These are phyloP conservation scores for Cyathus striatus DNA, from an alignment of 768 basidiomycete genomes.

Conservation along the genomic window DNA sequence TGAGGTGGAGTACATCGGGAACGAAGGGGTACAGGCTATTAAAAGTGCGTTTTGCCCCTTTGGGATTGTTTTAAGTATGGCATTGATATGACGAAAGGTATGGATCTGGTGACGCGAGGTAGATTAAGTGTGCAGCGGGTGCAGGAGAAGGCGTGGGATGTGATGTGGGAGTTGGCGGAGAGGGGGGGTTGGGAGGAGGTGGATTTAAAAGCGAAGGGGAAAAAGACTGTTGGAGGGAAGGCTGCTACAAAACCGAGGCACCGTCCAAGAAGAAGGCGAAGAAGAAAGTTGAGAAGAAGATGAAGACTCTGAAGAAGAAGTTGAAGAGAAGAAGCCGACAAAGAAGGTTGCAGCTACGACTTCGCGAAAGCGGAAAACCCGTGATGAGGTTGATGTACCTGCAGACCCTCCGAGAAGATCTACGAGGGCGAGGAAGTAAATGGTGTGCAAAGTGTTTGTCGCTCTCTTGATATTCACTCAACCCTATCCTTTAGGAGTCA, in stretches of 20 bases:
- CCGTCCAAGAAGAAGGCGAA: not conserved
- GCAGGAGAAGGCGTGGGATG: conserved; percentile 56
- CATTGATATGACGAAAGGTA: conserved; percentile 34
- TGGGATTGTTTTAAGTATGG: not conserved
- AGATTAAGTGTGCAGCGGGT: conserved; percentile 88
- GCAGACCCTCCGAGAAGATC: conserved; percentile 7
- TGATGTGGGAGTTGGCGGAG: conserved; percentile 54
- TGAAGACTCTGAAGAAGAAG: not conserved
- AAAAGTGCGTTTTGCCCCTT: conserved; percentile 39
- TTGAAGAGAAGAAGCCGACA: conserved; percentile 3
- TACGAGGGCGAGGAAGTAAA: conserved; percentile 10
- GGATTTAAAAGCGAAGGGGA: conserved; percentile 32
- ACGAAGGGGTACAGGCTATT: conserved; percentile 55
- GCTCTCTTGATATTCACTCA: not conserved
- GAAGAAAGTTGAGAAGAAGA: conserved; percentile 9
- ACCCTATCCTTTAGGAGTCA: too few relatives aligned
- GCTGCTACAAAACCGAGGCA: conserved; percentile 10
- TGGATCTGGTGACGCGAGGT: conserved; percentile 78
- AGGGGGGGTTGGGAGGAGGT: conserved; percentile 75
- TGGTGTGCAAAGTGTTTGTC: not conserved
- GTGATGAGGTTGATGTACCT: not conserved
- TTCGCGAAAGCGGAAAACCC: conserved; percentile 8
- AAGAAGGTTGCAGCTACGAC: conserved; percentile 1
- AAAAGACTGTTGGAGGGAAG: conserved; percentile 12
- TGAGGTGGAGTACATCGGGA: conserved; percentile 63